A percentile compares a stretch with the other conserved stretches of the same genome.
phyloP scores from a whole-genome alignment of 148 eudicot species.

The Rhododendron simsii region DNA sequence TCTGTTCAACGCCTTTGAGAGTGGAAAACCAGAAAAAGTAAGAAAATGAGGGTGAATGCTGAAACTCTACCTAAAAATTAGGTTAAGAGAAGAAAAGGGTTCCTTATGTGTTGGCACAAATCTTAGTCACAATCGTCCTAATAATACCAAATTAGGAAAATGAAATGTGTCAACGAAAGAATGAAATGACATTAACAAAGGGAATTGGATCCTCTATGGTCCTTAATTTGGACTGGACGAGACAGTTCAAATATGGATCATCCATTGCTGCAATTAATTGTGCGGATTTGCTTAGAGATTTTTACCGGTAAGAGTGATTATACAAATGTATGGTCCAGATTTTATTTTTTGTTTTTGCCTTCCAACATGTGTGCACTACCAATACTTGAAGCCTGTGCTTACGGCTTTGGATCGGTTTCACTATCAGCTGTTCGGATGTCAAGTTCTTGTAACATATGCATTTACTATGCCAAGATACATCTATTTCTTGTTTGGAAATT shows the following conservation, averaged over 20 bases:
- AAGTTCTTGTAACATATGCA: neutral
- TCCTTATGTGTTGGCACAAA: neutral
- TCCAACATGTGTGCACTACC: neutral
- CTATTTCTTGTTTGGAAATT: neutral
- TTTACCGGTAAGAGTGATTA: neutral
- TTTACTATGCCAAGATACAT: neutral
- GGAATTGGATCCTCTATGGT: too few species aligned
- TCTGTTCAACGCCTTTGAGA: too few species aligned
- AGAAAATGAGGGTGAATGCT: neutral
- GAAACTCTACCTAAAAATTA: constrained; percentile 4
- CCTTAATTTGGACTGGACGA: too few species aligned
- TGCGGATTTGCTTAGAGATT: too few species aligned
- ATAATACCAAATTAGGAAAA: neutral
- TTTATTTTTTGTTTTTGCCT: neutral
- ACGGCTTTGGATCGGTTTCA: neutral
- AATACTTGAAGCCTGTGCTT: neutral
- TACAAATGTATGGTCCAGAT: too few species aligned
- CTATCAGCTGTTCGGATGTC: neutral
- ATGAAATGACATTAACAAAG: neutral
- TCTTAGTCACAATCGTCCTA: neutral
- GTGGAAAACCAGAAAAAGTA: neutral
- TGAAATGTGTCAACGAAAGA: neutral
- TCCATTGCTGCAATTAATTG: too few species aligned
- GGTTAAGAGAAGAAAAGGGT: neutral
- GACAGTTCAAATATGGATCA: too few species aligned